Base-by-base conservation (phyloP, 2,329 filamentous ascomycete species). In the Lecanosticta acicola region DNA sequence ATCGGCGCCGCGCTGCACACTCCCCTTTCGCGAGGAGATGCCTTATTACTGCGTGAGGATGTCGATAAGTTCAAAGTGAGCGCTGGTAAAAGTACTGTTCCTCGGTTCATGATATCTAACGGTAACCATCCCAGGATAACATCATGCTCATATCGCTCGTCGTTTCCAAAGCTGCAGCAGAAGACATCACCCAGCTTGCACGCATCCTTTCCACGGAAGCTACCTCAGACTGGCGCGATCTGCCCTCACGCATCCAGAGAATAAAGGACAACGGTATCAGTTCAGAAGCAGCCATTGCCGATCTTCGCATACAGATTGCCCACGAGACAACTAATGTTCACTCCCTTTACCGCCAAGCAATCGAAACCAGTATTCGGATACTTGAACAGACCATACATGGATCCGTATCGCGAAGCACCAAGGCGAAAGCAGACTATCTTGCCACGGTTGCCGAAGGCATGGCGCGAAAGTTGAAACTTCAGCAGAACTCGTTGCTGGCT, bases 321-420 rank as follows among this genome's bases (percentile, higher is more conserved):
- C 61, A 68, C 14, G 59, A 63, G 3, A 48, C 61, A 2, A 56
- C 60, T 1, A 34, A 55, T 1, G 54, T 72, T 1, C 65, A 72
- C 4, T 40, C 50, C 3, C 53, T 64, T 0, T 68, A 73, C 50
- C 63, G 65, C 20, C 37, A 59, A 16, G 51, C 69, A 14, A 60
- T 71, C 9, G 61, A 66, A 34, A 56, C 60, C n/a, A 56, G 59
- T 32, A 69, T 75, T 39, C 63, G 62, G 13, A 63, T 67, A 26
- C 64, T 75, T 5, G 72, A 76, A 54, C 72, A 73, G 49, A 71
- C 66, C 0, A 66, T 72, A 29, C 70, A 74, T 51, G 72, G 72
- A 39, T 60, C 66, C 3, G 56, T 74, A 0, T 59, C 71, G 1
- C 63, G 72, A 1, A 59, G 62, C 34, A 64, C 65, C 2, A 67